Evolutionary conservation across 2,329 filamentous ascomycete species (phyloP), one percentile per base, ranked within the genome.

Genomic region (Pyrenophora tritici-repentis): DNA sequence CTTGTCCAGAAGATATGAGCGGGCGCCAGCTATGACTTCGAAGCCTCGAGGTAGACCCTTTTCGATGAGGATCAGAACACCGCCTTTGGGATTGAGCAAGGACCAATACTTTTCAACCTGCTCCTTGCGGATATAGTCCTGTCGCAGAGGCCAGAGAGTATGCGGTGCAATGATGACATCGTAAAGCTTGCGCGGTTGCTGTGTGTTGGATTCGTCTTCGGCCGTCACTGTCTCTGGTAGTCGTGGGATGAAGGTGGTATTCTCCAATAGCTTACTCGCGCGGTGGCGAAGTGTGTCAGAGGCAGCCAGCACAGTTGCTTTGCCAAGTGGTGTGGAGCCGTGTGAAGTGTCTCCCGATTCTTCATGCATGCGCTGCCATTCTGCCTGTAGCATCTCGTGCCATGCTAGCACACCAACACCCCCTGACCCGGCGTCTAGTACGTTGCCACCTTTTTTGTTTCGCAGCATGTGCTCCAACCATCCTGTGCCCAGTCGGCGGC

Each of bases 11-110:
- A 99, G 78, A 53, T 89, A 85, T 35, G 91, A 83, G 42, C 94
- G 86, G 5, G 92, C 91, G 40, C 88, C 89, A 9, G 91, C 93
- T 34, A 99, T 85, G 12, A 90, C 89, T 71, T 97, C 94, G 61
- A 99, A 99, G 0, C 94, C 94, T 36, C 90, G 85, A 10, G 91
- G 90, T 10, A 96, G 84, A 0, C 91, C 94, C 72, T 97, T 97
- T 72, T 99, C 94, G 17, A 97, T 77, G 3, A 97, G 75, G 41
- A 97, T 84, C 4, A 99, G 80, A 12, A 99, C 83, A 31, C 94
- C 94, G 1, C 93, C 93, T 14, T 92, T 82, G 1, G 89, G 89
- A 44, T 89, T 90, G 3, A 97, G 79, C 42, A 97, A 80, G 12
- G 85, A 86, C 94, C 94, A 99, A 1, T 97, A 82, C 54, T 96